Percentiles rank a stretch among this genome's conserved stretches.
phyloP scores from a whole-genome alignment of 768 basidiomycete genomes.

The Termitomyces sp. region DNA sequence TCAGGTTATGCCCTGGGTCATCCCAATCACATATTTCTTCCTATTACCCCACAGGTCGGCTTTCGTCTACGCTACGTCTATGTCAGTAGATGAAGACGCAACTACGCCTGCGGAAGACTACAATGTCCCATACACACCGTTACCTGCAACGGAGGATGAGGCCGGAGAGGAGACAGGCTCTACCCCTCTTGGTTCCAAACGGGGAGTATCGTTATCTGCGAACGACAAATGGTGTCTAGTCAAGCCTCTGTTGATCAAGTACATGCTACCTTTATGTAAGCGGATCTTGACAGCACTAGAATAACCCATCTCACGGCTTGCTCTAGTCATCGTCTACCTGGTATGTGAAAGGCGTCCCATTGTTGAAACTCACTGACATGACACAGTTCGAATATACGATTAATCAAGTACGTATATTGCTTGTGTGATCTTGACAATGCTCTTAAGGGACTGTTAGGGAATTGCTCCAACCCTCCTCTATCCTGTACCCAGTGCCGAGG shows the following conservation, averaged over 20 bases:
- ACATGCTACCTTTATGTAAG: conserved; percentile 93
- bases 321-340: conserved; percentile 36
- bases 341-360: conserved; percentile 22
- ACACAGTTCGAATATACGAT: conserved; percentile 84
- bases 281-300: conserved; percentile 9
- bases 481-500: conserved; percentile 63
- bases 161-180: conserved; percentile 34
- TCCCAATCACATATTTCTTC: conserved; percentile 71
- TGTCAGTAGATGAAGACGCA: conserved; percentile 32
- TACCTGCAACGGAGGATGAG: conserved; percentile 30
- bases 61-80: conserved; percentile 38
- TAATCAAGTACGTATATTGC: conserved; percentile 53
- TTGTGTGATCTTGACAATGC: not conserved
- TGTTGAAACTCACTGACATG: not conserved
- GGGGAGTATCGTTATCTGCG: conserved; percentile 48
- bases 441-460: conserved; percentile 42
- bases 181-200: conserved; percentile 29
- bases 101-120: conserved; percentile 18
- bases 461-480: conserved; percentile 88
- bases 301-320: not conserved
- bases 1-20: conserved; percentile 77
- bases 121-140: conserved; percentile 39
- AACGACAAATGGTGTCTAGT: conserved; percentile 79
- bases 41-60: conserved; percentile 60
- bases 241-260: conserved; percentile 70